Conservation (phyloP, 768 basidiomycete genomes). For the Agaricus bisporus region DNA sequence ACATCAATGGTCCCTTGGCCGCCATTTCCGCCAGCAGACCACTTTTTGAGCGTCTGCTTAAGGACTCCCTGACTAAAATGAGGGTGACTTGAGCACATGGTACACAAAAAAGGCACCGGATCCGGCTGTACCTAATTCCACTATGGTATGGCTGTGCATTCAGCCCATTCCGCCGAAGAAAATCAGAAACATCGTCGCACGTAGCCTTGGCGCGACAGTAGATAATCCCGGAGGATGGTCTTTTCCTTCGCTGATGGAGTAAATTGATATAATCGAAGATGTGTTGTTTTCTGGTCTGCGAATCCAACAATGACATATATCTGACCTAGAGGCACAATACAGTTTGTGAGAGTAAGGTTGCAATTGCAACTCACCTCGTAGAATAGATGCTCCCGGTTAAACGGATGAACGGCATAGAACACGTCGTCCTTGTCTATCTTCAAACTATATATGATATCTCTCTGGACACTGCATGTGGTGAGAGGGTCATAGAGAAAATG, state of each 20-base stretch:
- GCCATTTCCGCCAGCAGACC: slow-evolving; percentile 45
- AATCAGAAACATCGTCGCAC: slow-evolving; percentile 63
- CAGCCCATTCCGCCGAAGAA: slow-evolving; percentile 60
- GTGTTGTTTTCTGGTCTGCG: slow-evolving; percentile 52
- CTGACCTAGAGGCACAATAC: slow-evolving; percentile 41
- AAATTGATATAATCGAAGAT: slow-evolving; percentile 60
- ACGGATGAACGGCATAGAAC: slow-evolving; percentile 66
- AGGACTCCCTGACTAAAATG: slow-evolving; percentile 38
- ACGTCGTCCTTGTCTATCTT: slow-evolving; percentile 51
- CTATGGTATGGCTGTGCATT: slow-evolving; percentile 71
- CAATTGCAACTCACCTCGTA: slow-evolving; percentile 53
- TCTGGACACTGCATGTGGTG: slow-evolving; percentile 49
- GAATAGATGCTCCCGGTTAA: slow-evolving; percentile 74
- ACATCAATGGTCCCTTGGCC: slow-evolving; percentile 52
- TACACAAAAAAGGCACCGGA: not conserved
- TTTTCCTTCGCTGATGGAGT: slow-evolving; percentile 52
- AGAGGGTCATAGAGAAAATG: not conserved
- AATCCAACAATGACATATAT: slow-evolving; percentile 50
- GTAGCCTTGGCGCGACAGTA: slow-evolving; percentile 67
- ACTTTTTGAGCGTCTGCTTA: slow-evolving; percentile 55
- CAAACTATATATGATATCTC: slow-evolving; percentile 65
- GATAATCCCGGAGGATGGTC: slow-evolving; percentile 65
- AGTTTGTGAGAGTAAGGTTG: not conserved
- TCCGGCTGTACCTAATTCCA: slow-evolving; percentile 46
- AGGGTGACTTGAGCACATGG: not conserved